A percentile compares a stretch with the other conserved stretches of the same genome.
Conservation (phyloP, 441 rosid species). For the Pelargonium citronellum region DNA sequence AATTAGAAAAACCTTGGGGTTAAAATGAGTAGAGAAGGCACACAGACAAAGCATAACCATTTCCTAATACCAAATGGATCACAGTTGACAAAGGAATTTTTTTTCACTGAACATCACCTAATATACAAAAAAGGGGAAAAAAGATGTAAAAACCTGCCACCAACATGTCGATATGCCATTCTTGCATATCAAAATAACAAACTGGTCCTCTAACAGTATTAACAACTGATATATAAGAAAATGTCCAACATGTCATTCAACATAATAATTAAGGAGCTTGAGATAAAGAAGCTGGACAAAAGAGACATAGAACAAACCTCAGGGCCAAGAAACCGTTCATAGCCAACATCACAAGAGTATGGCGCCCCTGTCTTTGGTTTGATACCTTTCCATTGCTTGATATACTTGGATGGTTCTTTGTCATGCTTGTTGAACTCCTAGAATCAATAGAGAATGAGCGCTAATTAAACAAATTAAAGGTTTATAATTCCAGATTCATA, state of each 20-base stretch:
- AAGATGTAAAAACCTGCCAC: no score
- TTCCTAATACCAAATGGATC: no score
- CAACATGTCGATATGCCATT: no score
- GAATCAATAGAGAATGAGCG: slow-evolving; percentile 24
- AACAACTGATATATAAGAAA: neutral
- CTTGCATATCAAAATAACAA: neutral
- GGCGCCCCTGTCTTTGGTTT: slow-evolving; percentile 99
- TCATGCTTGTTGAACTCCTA: slow-evolving; percentile 98
- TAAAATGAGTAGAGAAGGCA: no score
- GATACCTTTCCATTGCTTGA: slow-evolving; percentile 90
- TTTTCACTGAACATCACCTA: no score
- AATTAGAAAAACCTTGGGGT: no score
- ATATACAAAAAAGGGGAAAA: no score
- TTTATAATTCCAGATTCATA: neutral
- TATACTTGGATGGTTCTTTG: slow-evolving; percentile 85
- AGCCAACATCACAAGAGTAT: slow-evolving; percentile 89
- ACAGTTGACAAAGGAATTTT: no score
- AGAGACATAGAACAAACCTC: slow-evolving; percentile 55
- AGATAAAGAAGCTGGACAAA: slow-evolving; percentile 16
- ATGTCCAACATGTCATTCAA: slow-evolving; percentile 12
- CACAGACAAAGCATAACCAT: no score
- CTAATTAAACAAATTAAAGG: neutral
- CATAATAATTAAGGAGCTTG: slow-evolving; percentile 3
- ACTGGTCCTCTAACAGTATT: neutral
- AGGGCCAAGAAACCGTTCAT: slow-evolving; percentile 95